Percentiles rank a stretch among this genome's conserved stretches.
phyloP scores from a whole-genome alignment of 2,329 filamentous ascomycete species.

The Thermoascus crustaceus region DNA sequence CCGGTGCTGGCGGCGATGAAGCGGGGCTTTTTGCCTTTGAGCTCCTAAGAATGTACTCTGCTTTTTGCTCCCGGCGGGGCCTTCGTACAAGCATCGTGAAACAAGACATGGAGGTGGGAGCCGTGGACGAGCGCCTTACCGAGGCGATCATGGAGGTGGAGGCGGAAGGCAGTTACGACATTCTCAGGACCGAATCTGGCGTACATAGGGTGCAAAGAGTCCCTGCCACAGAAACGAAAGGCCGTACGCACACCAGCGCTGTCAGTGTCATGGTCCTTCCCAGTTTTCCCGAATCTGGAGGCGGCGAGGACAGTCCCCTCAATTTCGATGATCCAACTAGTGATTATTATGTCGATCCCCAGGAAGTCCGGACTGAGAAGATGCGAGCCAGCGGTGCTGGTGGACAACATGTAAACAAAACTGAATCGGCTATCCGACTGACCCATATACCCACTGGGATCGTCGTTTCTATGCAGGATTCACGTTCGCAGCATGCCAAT shows the following conservation, averaged over 20 bases:
- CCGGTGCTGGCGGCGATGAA: conserved; percentile 85
- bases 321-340: conserved; percentile 77
- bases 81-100: conserved; percentile 64
- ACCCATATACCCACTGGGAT: conserved; percentile 84
- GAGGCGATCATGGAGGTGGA: conserved; percentile 85
- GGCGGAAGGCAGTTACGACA: conserved; percentile 67
- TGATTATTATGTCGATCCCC: conserved; percentile 81
- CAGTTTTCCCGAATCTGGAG: conserved; percentile 56
- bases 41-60: conserved; percentile 81
- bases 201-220: conserved; percentile 94
- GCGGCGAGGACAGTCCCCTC: conserved; percentile 43
- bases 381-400: conserved; percentile 90
- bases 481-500: conserved; percentile 82
- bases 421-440: conserved; percentile 86
- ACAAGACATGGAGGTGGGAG: conserved; percentile 65
- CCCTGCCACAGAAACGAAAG: conserved; percentile 81
- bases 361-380: conserved; percentile 75
- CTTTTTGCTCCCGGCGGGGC: conserved; percentile 62
- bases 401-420: conserved; percentile 97
- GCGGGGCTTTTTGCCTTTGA: conserved; percentile 84
- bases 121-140: conserved; percentile 60
- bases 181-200: conserved; percentile 78
- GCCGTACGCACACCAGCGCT: conserved; percentile 86
- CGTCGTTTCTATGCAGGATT: conserved; percentile 86
- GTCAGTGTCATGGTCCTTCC: conserved; percentile 89